Evolutionary conservation across 495 filamentous ascomycete genomes (phyloP).

Genomic region (Viridothelium virens): DNA sequence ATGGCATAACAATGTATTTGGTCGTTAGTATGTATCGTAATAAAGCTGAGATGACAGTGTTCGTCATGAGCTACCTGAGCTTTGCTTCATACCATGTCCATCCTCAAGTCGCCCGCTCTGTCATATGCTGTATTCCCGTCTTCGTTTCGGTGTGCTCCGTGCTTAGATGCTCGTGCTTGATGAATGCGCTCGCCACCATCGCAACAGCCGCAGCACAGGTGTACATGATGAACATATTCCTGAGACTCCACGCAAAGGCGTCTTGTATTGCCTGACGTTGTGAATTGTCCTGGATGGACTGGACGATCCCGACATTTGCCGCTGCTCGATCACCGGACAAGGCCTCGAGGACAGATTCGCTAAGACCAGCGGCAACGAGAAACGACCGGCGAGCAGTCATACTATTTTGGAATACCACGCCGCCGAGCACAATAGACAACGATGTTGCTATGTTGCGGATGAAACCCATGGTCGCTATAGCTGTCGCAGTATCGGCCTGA

Average conservation of each 20-base stretch:
- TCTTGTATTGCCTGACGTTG: conserved; percentile 44
- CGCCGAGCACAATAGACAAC: conserved; percentile 33
- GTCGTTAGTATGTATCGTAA: no score
- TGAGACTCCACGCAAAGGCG: conserved; percentile 53
- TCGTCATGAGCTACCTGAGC: no score
- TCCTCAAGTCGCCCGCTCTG: no score
- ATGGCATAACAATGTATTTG: no score
- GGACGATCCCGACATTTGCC: conserved; percentile 45
- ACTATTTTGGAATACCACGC: conserved; percentile 45
- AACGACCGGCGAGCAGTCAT: conserved; percentile 41
- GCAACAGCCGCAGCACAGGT: conserved; percentile 46
- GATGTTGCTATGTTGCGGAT: conserved; percentile 30
- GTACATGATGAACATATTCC: conserved; percentile 57
- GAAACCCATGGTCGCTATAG: conserved; percentile 32
- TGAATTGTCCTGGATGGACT: conserved; percentile 37
- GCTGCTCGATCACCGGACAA: conserved; percentile 45
- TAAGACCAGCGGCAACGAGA: conserved; percentile 44
- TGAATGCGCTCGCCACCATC: conserved; percentile 47
- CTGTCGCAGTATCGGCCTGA: conserved; percentile 31
- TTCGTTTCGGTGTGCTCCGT: conserved; percentile 57
- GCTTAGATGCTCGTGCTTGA: conserved; percentile 45
- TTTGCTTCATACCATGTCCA: no score
- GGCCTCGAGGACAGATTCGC: conserved; percentile 30
- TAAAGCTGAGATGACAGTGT: no score
- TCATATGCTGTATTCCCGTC: conserved; percentile 32